phyloP scores from a whole-genome alignment of 345 rosid genomes.

The Ricinus communis region DNA sequence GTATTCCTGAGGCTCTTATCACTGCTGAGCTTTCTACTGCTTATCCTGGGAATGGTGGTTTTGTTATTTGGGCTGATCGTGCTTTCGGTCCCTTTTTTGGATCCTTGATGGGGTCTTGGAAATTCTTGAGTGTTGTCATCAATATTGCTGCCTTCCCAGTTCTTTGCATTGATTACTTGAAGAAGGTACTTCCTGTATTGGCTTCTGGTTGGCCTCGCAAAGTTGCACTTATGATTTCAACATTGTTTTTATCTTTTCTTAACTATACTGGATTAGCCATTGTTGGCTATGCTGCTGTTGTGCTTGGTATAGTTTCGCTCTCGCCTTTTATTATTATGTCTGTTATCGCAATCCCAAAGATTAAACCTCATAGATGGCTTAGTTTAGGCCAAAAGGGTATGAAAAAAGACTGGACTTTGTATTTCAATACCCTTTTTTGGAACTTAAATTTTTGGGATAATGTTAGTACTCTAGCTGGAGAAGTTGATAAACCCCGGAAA shows the following conservation, averaged over 20 bases:
- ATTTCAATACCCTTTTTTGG: constrained; percentile 90
- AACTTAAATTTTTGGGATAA: constrained; percentile 92
- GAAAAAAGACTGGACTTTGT: constrained; percentile 69
- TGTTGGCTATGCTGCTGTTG: constrained; percentile 74
- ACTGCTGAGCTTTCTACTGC: constrained; percentile 90
- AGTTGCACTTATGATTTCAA: constrained; percentile 42
- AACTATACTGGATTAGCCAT: constrained; percentile 70
- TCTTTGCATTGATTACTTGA: constrained; percentile 60
- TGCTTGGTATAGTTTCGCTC: constrained; percentile 65
- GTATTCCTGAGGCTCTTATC: constrained; percentile 80
- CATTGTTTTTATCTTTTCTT: constrained; percentile 49
- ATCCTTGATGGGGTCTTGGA: constrained; percentile 81
- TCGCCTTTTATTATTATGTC: constrained; percentile 71
- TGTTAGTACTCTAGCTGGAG: constrained; percentile 84
- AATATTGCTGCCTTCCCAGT: constrained; percentile 78
- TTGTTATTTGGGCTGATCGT: constrained; percentile 72
- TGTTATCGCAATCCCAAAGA: constrained; percentile 63
- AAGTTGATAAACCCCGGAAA: constrained; percentile 65
- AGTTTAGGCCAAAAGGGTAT: constrained; percentile 61
- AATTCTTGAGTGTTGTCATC: constrained; percentile 68
- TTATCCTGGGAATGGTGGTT: constrained; percentile 86
- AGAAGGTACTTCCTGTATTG: constrained; percentile 45
- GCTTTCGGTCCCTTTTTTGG: constrained; percentile 80
- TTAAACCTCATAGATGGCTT: constrained; percentile 65
- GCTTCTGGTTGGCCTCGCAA: constrained; percentile 57